Percentiles rank a stretch among this genome's conserved stretches.
Conservation (phyloP, 305 asterid genomes). For the Lippia alba region DNA sequence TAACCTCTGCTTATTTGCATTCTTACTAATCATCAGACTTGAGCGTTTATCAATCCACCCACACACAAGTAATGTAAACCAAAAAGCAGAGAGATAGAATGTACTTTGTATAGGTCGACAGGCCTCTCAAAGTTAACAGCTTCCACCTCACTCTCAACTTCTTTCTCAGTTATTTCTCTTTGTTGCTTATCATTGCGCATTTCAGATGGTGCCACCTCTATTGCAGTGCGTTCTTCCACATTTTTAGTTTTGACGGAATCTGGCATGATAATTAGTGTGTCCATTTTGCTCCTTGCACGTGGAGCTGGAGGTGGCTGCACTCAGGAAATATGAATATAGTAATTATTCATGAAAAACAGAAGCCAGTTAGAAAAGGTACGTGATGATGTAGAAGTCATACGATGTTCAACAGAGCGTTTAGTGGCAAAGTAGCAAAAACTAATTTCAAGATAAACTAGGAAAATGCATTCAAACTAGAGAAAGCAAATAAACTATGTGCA, state of each 20-base stretch:
- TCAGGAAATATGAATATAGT: neutral
- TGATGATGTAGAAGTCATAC: neutral
- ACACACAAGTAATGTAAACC: neutral
- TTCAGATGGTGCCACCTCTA: slow-evolving; percentile 41
- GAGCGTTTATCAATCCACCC: too few species aligned
- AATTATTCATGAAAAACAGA: slow-evolving; percentile 27
- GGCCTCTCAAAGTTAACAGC: slow-evolving; percentile 88
- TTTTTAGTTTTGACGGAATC: slow-evolving; percentile 53
- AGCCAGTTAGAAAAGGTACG: slow-evolving; percentile 8
- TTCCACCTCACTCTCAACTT: slow-evolving; percentile 57
- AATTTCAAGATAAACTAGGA: neutral
- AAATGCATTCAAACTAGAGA: neutral
- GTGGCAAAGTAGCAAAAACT: neutral
- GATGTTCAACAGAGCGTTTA: neutral
- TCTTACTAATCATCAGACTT: too few species aligned
- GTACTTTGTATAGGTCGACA: slow-evolving; percentile 92
- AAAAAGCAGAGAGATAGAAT: slow-evolving; percentile 14
- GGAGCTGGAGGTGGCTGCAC: slow-evolving; percentile 94
- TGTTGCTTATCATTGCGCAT: slow-evolving; percentile 37
- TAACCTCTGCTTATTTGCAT: too few species aligned
- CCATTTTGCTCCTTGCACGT: slow-evolving; percentile 86
- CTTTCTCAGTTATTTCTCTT: slow-evolving; percentile 47
- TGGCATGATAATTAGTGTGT: slow-evolving; percentile 78
- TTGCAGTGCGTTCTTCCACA: slow-evolving; percentile 42
- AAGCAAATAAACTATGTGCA: neutral